Base-by-base conservation (phyloP, 2,329 filamentous ascomycete genomes). In the Didymella lethalis region DNA sequence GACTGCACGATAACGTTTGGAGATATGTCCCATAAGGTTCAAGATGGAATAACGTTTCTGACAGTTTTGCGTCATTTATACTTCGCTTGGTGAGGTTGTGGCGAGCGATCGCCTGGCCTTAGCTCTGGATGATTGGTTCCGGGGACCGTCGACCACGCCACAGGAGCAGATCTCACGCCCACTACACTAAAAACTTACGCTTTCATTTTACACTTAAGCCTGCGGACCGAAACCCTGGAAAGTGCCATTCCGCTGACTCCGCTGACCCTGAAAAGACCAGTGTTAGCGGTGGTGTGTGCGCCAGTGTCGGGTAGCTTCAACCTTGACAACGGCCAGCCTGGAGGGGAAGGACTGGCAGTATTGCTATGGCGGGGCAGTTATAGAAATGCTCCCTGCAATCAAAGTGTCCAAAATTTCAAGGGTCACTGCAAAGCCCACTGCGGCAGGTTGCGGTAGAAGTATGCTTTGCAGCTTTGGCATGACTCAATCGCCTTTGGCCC, bases 41-140 rank as follows among this genome's bases (percentile, higher is more conserved):
- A 46, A n/a, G 29, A 23, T 34, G 7, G 10, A 16, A 51, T 28
- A 48, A 52, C 20, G 54, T 43, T 52, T 40, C 48, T 31, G 36
- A 48, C 48, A 29, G 14, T 47, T 44, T 48, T 52, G 44, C 44
- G 54, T 48, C 34, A 57, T 57, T 48, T 52, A 23, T 12, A 44
- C n/a, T 57, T 52, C 23, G 31, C 4, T 26, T 43, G 28, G 26
- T 46, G 25, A 47, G 36, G 16, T 14, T 18, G 23, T 45, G 23
- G 11, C 26, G 48, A 28, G 16, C 23, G 36, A 52, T 52, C 34
- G 48, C 23, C 44, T 44, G 29, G 44, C 31, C 28, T 48, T 23
- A 52, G 48, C 36, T 48, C n/a, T 48, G 44, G 12, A 43, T 48
- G 36, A 25, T 46, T 52, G 29, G 26, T 31, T 28, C 48, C 48